Evolutionary conservation across 495 filamentous ascomycete species (phyloP), one percentile per base, ranked within the genome.

Genomic region (Aspergillus panamensis): DNA sequence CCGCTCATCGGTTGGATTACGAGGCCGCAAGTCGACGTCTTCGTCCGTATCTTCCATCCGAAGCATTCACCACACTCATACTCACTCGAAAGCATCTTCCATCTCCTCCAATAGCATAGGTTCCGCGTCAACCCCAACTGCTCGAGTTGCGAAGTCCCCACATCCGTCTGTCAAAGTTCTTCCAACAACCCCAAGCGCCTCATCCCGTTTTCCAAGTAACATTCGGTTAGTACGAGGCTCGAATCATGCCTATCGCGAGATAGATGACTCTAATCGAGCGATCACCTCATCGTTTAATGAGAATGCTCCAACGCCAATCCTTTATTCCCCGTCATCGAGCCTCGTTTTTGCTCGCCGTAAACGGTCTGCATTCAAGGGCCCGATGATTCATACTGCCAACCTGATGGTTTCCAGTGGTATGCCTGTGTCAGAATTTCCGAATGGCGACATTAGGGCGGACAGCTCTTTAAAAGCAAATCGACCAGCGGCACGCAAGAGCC

Each of bases 21-120:
- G 93, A 40, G 95, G 94, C 31, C 84, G 94, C 57, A 97, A 96
- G 69, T 97, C 93, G 3, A 97, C 94, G 3, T 97, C 93, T 6
- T 96, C 92, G 3, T 97, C 94, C 9, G 84, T 98, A 19, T 96
- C 91, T 14, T 96, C 91, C 0, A 87, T 97, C 59, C 86, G 93
- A 44, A 94, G 89, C 44, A 90, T 97, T 63, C 92, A 96, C 64
- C 91, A 95, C 53, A 70, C 69, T 51, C 92, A 96, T 66, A 84
- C 86, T 25, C 94, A 96, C 66, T 96, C 91, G 9, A 97, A 96
- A 68, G 92, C 94, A 3, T 94, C 89, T 14, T 97, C 93, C 0
- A 92, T 92, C 0, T 96, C 91, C 9, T 96, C 92, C 25, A 90
- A 85, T 53, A 86, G 85, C 51, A 83, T 87, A 13, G 80, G 86